Percentiles rank a stretch among this genome's conserved stretches.
Conservation (phyloP, 441 rosid species). For the Flueggea neowawraea region DNA sequence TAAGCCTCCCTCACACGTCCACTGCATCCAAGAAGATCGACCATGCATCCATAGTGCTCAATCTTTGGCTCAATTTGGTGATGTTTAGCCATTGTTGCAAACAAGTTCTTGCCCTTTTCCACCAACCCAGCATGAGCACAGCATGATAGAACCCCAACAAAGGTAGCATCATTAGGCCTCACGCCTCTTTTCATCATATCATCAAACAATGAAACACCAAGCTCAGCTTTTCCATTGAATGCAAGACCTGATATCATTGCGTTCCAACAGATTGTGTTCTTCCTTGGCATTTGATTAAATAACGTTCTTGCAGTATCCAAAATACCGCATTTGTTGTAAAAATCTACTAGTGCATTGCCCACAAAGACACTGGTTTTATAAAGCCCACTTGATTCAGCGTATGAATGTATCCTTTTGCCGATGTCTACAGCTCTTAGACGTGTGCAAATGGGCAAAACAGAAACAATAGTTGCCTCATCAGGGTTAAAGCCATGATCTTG, state of each 20-base stretch:
- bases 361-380: conserved; percentile 35
- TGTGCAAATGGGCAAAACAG: conserved; percentile 62
- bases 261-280: conserved; percentile 69
- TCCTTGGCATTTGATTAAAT: conserved; percentile 48
- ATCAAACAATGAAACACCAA: conserved; percentile 58
- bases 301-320: conserved; percentile 42
- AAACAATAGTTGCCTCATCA: conserved; percentile 75
- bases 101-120: conserved; percentile 46
- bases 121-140: conserved; percentile 68
- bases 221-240: conserved; percentile 53
- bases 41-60: conserved; percentile 85
- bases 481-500: conserved; percentile 47
- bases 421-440: conserved; percentile 48
- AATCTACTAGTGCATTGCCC: conserved; percentile 71
- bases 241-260: conserved; percentile 69
- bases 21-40: conserved; percentile 68
- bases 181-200: conserved; percentile 49
- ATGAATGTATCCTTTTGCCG: conserved; percentile 52
- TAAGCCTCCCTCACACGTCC: conserved; percentile 63
- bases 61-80: conserved; percentile 50
- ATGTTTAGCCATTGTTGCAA: conserved; percentile 42
- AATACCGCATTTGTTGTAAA: conserved; percentile 66
- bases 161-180: conserved; percentile 55
- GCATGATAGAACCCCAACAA: conserved; percentile 60
- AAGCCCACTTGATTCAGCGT: conserved; percentile 50